Evolutionary conservation across 2,329 filamentous ascomycete genomes (phyloP).

Genomic region (Pseudogymnoascus sp.): DNA sequence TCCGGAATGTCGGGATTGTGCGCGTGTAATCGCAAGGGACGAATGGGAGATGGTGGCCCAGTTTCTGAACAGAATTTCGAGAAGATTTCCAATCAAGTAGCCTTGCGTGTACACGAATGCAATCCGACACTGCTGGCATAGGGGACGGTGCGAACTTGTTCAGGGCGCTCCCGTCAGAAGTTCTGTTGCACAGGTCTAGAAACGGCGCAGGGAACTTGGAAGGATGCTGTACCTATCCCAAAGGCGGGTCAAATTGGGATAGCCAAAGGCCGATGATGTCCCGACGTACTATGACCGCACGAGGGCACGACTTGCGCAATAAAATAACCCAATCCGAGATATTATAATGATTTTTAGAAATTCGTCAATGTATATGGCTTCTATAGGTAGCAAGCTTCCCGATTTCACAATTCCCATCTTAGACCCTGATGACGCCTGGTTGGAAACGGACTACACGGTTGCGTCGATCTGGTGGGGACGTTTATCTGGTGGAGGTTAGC

Average conservation of each 20-base stretch:
- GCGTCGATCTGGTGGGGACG: conserved; percentile 4
- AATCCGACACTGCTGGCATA: neutral
- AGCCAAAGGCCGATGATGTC: neutral
- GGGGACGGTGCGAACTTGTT: neutral
- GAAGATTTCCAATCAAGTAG: neutral
- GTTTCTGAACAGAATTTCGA: neutral
- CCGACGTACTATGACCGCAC: neutral
- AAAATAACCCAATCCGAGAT: neutral
- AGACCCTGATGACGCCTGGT: conserved; percentile 1
- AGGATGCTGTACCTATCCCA: neutral
- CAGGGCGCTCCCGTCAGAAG: neutral
- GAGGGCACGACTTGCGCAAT: neutral
- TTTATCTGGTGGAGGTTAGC: conserved; percentile 6
- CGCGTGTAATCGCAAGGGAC: neutral
- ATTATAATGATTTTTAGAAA: neutral
- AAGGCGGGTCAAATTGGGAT: neutral
- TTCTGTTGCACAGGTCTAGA: neutral
- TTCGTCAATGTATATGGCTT: neutral
- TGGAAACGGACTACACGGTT: neutral
- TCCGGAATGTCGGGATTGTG: conserved; percentile 1
- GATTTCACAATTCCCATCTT: neutral
- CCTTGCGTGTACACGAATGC: neutral
- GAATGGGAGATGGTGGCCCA: neutral
- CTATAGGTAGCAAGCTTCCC: neutral
- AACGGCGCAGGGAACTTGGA: neutral